These are phyloP conservation scores for Tetragonia tetragonoides DNA, from an alignment of 148 eudicot genomes.

Conservation along the genomic window DNA sequence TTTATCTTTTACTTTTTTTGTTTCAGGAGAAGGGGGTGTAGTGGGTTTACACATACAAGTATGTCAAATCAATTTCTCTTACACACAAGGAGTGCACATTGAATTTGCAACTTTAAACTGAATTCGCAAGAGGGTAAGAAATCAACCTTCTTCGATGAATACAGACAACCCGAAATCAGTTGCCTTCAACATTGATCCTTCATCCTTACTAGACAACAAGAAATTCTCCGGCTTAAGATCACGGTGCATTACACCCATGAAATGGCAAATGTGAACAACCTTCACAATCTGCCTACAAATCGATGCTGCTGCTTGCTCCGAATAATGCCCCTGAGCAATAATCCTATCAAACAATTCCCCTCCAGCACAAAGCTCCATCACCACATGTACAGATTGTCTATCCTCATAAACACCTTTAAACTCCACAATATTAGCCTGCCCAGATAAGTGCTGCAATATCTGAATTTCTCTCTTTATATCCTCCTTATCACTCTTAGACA, in stretches of 20 bases:
- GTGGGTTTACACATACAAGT: background rate
- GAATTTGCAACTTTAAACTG: background rate
- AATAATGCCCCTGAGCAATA: conserved; percentile 76
- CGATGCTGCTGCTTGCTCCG: conserved; percentile 64
- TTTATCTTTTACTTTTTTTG: no score
- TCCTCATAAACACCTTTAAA: conserved; percentile 90
- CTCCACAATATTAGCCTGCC: conserved; percentile 85
- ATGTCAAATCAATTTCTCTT: background rate
- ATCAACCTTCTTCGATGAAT: conserved; percentile 79
- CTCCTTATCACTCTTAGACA: conserved; percentile 60
- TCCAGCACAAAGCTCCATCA: conserved; percentile 91
- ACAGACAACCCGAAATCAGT: conserved; percentile 92
- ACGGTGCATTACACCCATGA: conserved; percentile 97
- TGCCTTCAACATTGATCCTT: conserved; percentile 67
- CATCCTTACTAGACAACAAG: conserved; percentile 64
- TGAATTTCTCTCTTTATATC: conserved; percentile 84
- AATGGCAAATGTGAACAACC: conserved; percentile 82
- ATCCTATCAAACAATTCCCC: conserved; percentile 92
- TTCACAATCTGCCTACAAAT: conserved; percentile 73
- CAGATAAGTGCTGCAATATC: conserved; percentile 89
- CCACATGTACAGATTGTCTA: conserved; percentile 76
- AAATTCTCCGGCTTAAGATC: conserved; percentile 96
- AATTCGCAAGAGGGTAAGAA: conserved; percentile 19
- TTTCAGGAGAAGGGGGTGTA: background rate
- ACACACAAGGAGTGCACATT: conserved; percentile 8